phyloP scores from a whole-genome alignment of 2,329 filamentous ascomycete genomes.

The Cordyceps cicadae region DNA sequence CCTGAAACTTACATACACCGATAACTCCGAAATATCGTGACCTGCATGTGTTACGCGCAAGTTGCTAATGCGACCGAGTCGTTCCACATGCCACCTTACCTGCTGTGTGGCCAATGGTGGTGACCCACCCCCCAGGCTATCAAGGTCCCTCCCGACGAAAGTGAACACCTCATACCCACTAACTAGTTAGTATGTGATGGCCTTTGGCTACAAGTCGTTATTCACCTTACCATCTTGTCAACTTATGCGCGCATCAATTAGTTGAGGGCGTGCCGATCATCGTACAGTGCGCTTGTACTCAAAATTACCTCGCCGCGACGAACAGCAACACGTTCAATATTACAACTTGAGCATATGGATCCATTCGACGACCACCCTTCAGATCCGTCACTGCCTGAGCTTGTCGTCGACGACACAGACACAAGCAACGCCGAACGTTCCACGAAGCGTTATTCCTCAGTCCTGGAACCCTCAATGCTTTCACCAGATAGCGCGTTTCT shows the following conservation, averaged over 20 bases:
- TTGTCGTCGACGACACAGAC: conserved; percentile 11
- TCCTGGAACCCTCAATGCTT: neutral
- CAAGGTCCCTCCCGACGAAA: neutral
- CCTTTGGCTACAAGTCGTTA: neutral
- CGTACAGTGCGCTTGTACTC: neutral
- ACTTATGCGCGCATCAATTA: neutral
- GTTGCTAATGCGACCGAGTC: neutral
- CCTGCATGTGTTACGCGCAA: neutral
- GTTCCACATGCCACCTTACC: too few relatives aligned
- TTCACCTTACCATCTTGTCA: neutral
- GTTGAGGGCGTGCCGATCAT: neutral
- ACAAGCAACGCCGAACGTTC: neutral
- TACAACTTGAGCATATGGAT: conserved; percentile 1
- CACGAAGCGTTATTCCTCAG: neutral
- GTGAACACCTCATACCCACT: neutral
- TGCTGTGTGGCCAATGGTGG: too few relatives aligned
- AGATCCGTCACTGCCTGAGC: conserved; percentile 14
- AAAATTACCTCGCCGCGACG: neutral
- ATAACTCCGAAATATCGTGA: neutral
- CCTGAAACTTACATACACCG: neutral
- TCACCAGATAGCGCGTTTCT: neutral
- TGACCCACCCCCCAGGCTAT: too few relatives aligned
- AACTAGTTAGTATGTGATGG: too few relatives aligned
- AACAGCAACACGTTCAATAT: neutral
- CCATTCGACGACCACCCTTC: neutral